Conservation (phyloP, 352 stramenopile genomes). For the Plasmopara halstedii region DNA sequence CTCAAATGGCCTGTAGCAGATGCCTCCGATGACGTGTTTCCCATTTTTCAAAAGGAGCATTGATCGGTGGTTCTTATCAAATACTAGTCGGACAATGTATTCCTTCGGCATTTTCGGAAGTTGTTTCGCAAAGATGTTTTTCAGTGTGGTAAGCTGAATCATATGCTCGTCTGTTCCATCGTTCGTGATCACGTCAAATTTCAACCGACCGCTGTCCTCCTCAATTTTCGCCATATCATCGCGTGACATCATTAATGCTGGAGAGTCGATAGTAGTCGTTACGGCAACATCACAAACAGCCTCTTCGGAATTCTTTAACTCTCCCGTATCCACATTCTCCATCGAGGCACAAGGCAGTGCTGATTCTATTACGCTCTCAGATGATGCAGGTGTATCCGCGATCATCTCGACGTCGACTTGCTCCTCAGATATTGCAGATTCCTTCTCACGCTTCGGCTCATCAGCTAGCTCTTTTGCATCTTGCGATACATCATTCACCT, state of each 20-base stretch:
- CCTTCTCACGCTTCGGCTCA: slow-evolving; percentile 9
- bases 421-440: slow-evolving; percentile 1
- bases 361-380: slow-evolving; percentile 1
- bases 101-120: slow-evolving; percentile 99
- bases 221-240: slow-evolving; percentile 87
- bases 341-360: slow-evolving; percentile 25
- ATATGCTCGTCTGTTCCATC: slow-evolving; percentile 83
- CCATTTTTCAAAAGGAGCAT: slow-evolving; percentile 91
- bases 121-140: slow-evolving; percentile 97
- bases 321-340: slow-evolving; percentile 24
- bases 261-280: slow-evolving; percentile 5
- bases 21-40: slow-evolving; percentile 93
- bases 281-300: slow-evolving; percentile 1
- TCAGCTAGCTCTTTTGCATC: background rate
- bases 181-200: slow-evolving; percentile 88
- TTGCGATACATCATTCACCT: background rate
- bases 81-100: slow-evolving; percentile 99
- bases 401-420: slow-evolving; percentile 14
- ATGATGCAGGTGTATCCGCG: background rate
- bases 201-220: slow-evolving; percentile 67
- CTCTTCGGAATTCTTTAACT: slow-evolving; percentile 4
- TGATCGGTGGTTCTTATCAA: slow-evolving; percentile 93
- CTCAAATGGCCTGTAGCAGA: slow-evolving; percentile 96
- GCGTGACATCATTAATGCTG: slow-evolving; percentile 61
- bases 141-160: slow-evolving; percentile 92